Evolutionary conservation across 257 asterid genomes (phyloP), one percentile per base, ranked within the genome.

Genomic region (Solanum habrochaites): DNA sequence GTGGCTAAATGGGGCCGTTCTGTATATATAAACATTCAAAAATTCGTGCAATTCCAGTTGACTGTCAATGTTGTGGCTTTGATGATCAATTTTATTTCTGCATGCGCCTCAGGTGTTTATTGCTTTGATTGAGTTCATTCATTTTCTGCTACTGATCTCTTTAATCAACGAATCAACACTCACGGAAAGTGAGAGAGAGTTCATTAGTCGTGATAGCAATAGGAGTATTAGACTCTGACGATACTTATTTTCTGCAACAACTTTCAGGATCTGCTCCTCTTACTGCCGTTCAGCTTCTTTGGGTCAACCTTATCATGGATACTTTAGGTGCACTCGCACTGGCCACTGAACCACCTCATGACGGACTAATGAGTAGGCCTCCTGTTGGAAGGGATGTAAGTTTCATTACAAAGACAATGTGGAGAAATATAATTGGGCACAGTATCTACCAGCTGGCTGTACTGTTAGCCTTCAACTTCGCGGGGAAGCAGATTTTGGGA

Each of bases 261-360:
- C 39, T 86, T 86, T 77, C 95, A 97, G 99, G 99, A 81, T 93
- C 99, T 23, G 99, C 99, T 84, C 99, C 99, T 77, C 98, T 97
- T 84, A 97, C 99, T 10, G 98, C 98, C 11, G 99, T 97, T 58
- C 99, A 97, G 89, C 90, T 97, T 94, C 98, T 97, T 3, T 97
- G 99, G 99, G 99, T 97, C 88, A 97, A 97, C 95, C 92, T 97
- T 86, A 97, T 97, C 58, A 97, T 97, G 99, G 99, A 97, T 91
- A 97, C 99, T 67, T 90, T 97, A 87, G 99, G 99, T 73, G 99
- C 99, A 85, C 95, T 97, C 78, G 99, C 99, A 60, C 93, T 97
- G 25, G 99, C 99, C 82, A 97, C 99, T 11, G 99, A 97, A 90
- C 99, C 98, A 27, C 99, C 99, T 86, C 92, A 95, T 45, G 98